phyloP scores from a whole-genome alignment of 768 basidiomycete species.

The Hericium erinaceus region DNA sequence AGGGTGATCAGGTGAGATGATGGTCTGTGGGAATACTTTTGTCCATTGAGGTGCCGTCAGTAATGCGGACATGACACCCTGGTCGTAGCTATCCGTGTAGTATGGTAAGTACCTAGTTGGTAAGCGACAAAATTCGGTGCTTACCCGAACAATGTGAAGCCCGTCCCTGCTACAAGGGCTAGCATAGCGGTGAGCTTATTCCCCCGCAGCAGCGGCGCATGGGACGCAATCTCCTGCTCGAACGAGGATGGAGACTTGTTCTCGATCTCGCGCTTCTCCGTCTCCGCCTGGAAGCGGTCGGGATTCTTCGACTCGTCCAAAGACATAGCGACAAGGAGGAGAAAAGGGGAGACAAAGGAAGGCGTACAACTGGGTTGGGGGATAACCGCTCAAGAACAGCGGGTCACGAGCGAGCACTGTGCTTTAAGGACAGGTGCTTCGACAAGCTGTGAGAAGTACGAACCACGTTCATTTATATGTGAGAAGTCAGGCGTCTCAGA shows the following conservation, averaged over 20 bases:
- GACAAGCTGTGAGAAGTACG: too few species aligned
- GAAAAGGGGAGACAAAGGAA: not conserved
- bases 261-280: not conserved
- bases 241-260: not conserved
- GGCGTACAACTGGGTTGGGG: too few species aligned
- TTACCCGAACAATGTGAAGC: constrained; percentile 56
- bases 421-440: too few species aligned
- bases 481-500: too few species aligned
- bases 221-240: not conserved
- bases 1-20: constrained; percentile 28
- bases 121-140: constrained; percentile 2
- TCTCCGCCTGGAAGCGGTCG: not conserved
- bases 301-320: not conserved
- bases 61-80: constrained; percentile 63
- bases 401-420: too few species aligned
- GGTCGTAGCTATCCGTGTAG: constrained; percentile 40
- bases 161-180: constrained; percentile 48
- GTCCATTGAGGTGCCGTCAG: constrained; percentile 54
- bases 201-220: constrained; percentile 30
- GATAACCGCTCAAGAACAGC: too few species aligned
- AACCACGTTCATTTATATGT: too few species aligned
- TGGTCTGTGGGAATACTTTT: constrained; percentile 45
- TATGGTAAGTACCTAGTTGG: not conserved
- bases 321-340: not conserved
- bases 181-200: constrained; percentile 35